phyloP scores from a whole-genome alignment of 495 filamentous ascomycete genomes.

The Acidiella bohemica region DNA sequence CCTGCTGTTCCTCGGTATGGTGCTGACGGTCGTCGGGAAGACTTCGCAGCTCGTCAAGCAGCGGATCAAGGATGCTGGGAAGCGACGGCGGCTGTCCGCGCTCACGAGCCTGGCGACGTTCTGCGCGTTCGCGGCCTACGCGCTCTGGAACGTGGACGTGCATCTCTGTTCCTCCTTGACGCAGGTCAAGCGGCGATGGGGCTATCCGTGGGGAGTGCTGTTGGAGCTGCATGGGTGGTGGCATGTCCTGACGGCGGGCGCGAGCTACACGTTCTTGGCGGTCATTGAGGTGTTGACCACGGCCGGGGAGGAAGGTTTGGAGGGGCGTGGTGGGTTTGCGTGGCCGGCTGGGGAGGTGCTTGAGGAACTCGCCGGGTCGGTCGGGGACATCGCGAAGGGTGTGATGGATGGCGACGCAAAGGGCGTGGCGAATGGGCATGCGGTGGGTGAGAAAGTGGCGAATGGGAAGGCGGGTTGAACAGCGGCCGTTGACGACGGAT shows the following conservation, averaged over 20 bases:
- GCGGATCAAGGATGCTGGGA: conserved; percentile 3
- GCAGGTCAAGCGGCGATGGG: conserved; percentile 25
- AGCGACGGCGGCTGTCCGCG: conserved; percentile 8
- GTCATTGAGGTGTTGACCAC: conserved; percentile 22
- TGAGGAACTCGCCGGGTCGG: no score
- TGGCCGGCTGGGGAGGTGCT: conserved; percentile 5
- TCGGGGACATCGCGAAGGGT: no score
- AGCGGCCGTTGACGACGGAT: no score
- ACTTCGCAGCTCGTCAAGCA: conserved; percentile 21
- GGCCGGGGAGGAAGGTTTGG: neutral
- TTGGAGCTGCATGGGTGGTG: conserved; percentile 50
- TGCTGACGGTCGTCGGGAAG: conserved; percentile 25
- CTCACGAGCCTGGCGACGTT: conserved; percentile 2
- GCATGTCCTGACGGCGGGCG: conserved; percentile 42
- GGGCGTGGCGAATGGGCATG: no score
- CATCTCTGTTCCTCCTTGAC: conserved; percentile 32
- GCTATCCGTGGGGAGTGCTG: conserved; percentile 40
- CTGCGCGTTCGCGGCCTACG: conserved; percentile 26
- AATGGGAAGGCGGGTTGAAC: no score
- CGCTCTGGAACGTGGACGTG: conserved; percentile 39
- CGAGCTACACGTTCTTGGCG: conserved; percentile 30
- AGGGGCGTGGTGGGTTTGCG: conserved; percentile 1
- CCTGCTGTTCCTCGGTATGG: conserved; percentile 27
- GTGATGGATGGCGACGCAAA: no score
- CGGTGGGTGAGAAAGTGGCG: no score